These are phyloP conservation scores for Zygotorulaspora mrakii DNA, from an alignment of 1,139 yeast species.

Conservation along the genomic window DNA sequence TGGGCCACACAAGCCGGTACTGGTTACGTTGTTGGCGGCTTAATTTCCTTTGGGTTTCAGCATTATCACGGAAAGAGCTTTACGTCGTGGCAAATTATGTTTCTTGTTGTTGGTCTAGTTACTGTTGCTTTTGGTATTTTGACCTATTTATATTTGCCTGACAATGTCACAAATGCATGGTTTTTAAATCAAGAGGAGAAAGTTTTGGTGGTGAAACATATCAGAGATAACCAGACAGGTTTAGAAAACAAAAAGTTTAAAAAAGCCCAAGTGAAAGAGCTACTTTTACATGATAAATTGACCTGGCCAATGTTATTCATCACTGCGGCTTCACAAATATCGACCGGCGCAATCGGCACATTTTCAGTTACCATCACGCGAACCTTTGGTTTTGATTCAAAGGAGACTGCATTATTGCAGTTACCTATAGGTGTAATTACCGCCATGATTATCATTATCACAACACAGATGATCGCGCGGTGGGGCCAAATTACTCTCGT, in stretches of 20 bases:
- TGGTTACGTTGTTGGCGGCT: slow-evolving; percentile 52
- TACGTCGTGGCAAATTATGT: slow-evolving; percentile 49
- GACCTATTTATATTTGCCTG: slow-evolving; percentile 48
- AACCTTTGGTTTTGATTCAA: slow-evolving; percentile 44
- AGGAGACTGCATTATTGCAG: slow-evolving; percentile 42
- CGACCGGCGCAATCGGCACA: slow-evolving; percentile 46
- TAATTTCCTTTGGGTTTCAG: slow-evolving; percentile 51
- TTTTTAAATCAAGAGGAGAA: slow-evolving; percentile 50
- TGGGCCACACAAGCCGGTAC: slow-evolving; percentile 46
- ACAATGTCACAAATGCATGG: slow-evolving; percentile 52
- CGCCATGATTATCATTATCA: slow-evolving; percentile 34
- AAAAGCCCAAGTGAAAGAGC: slow-evolving; percentile 47
- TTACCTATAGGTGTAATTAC: slow-evolving; percentile 48
- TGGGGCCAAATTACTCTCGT: slow-evolving; percentile 33
- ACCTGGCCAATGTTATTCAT: slow-evolving; percentile 42
- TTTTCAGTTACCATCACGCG: slow-evolving; percentile 48
- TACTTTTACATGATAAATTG: slow-evolving; percentile 44
- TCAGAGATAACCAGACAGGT: slow-evolving; percentile 51
- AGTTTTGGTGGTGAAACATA: slow-evolving; percentile 48
- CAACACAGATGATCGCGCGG: slow-evolving; percentile 34
- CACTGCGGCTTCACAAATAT: slow-evolving; percentile 40
- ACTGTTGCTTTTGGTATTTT: slow-evolving; percentile 50
- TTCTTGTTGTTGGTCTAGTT: slow-evolving; percentile 48
- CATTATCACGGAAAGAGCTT: slow-evolving; percentile 35
- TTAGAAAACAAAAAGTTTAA: slow-evolving; percentile 55